A percentile compares a stretch with the other conserved stretches of the same genome.
Evolutionary conservation across 768 basidiomycete genomes (phyloP).

Genomic region (Russula abietina): DNA sequence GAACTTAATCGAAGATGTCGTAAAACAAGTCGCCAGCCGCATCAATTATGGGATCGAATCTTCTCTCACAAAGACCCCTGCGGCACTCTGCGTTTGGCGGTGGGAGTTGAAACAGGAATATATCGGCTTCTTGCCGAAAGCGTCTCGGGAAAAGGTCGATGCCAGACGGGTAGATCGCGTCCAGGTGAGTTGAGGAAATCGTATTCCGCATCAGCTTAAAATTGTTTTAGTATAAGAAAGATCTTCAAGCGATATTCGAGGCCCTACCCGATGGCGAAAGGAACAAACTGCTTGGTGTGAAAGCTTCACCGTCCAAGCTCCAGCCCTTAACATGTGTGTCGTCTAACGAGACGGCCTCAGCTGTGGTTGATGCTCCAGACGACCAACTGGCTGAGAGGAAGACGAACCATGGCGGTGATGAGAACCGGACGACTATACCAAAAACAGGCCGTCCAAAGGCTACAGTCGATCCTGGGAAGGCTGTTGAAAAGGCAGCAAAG

Average conservation of each 20-base stretch:
- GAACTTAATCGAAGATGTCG: constrained; percentile 52
- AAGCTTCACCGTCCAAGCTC: constrained; percentile 26
- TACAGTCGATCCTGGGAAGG: constrained; percentile 49
- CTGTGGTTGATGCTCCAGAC: neutral
- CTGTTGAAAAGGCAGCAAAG: constrained; percentile 53
- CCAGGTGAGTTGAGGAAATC: constrained; percentile 41
- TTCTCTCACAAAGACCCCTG: constrained; percentile 48
- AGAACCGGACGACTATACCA: constrained; percentile 30
- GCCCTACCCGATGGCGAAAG: constrained; percentile 53
- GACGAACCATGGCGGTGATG: constrained; percentile 34
- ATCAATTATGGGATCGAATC: constrained; percentile 76
- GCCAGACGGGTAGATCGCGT: constrained; percentile 55
- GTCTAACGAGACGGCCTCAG: constrained; percentile 15
- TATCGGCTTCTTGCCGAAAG: constrained; percentile 61
- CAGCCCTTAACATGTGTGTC: constrained; percentile 10
- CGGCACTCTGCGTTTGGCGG: constrained; percentile 69
- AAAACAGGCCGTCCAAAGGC: constrained; percentile 45
- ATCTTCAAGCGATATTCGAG: constrained; percentile 49
- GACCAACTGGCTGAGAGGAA: constrained; percentile 26
- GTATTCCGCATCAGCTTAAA: neutral
- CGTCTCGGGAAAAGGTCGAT: constrained; percentile 55
- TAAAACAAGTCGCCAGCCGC: constrained; percentile 57
- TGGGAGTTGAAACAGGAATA: constrained; percentile 73
- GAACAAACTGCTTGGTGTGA: constrained; percentile 45
- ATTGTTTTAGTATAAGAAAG: constrained; percentile 49